Conservation (phyloP, 176 grass and related monocot species). For the Stipa capillata region DNA sequence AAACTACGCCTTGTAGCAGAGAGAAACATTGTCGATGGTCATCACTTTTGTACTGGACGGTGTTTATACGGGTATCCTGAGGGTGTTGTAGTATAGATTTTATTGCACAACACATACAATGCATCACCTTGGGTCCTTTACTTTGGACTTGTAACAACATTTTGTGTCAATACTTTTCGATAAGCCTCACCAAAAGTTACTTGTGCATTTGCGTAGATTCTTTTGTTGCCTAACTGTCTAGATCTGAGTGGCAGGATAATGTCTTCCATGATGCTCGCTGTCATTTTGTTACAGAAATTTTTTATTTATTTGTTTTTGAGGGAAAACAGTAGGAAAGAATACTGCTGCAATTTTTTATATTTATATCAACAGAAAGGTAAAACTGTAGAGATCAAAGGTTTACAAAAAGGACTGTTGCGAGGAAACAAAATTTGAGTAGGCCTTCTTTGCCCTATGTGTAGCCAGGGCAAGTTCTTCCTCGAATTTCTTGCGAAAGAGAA, state of each 20-base stretch:
- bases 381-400: no score
- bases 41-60: slow-evolving; percentile 13
- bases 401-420: no score
- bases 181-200: background rate
- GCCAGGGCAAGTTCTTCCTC: no score
- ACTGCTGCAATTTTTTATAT: no score
- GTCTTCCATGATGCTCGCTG: background rate
- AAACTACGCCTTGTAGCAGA: background rate
- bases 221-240: background rate
- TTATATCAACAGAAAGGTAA: no score
- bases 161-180: background rate
- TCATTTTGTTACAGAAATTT: no score
- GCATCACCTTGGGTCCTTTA: slow-evolving; percentile 18
- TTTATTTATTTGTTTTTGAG: no score
- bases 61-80: slow-evolving; percentile 14
- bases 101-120: background rate
- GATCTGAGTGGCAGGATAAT: background rate
- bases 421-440: no score
- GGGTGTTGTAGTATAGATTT: slow-evolving; percentile 25
- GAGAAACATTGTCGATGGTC: background rate
- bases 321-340: no score
- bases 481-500: no score
- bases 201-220: background rate
- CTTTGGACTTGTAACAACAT: background rate
- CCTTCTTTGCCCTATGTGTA: no score